Conservation (phyloP, 331 rosid species). For the Ulmus americana region DNA sequence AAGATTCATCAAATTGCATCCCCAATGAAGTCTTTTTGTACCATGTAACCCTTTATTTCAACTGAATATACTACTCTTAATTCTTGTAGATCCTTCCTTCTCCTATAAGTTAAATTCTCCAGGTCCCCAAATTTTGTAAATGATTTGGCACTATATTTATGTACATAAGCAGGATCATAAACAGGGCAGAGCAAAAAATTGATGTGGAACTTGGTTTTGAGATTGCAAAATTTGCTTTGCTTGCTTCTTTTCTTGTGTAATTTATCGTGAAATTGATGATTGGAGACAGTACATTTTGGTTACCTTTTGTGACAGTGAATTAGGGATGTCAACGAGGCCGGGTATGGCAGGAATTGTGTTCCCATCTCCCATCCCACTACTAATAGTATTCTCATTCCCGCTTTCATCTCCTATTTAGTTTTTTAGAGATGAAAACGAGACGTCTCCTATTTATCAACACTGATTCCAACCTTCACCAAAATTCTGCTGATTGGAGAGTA, state of each 20-base stretch:
- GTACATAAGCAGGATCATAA: neutral
- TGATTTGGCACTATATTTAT: neutral
- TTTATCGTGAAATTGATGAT: neutral
- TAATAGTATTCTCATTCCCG: too few relatives aligned
- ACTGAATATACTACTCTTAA: neutral
- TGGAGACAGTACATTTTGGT: neutral
- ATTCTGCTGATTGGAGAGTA: too few relatives aligned
- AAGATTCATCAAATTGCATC: neutral
- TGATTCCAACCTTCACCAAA: too few relatives aligned
- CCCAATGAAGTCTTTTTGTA: neutral
- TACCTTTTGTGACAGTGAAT: neutral
- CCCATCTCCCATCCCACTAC: too few relatives aligned
- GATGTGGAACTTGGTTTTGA: neutral
- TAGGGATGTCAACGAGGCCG: too few relatives aligned
- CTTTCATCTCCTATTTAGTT: too few relatives aligned
- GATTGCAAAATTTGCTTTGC: neutral
- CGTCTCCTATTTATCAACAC: too few relatives aligned
- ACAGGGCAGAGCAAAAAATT: neutral
- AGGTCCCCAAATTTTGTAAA: neutral
- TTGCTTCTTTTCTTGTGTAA: neutral
- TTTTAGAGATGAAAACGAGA: too few relatives aligned
- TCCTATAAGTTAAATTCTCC: slow-evolving; percentile 1
- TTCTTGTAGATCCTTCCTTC: neutral
- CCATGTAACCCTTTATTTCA: neutral
- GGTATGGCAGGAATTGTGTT: too few relatives aligned